Evolutionary conservation across 1,284 basidiomycete species (phyloP).

Genomic region (Naganishia albida): DNA sequence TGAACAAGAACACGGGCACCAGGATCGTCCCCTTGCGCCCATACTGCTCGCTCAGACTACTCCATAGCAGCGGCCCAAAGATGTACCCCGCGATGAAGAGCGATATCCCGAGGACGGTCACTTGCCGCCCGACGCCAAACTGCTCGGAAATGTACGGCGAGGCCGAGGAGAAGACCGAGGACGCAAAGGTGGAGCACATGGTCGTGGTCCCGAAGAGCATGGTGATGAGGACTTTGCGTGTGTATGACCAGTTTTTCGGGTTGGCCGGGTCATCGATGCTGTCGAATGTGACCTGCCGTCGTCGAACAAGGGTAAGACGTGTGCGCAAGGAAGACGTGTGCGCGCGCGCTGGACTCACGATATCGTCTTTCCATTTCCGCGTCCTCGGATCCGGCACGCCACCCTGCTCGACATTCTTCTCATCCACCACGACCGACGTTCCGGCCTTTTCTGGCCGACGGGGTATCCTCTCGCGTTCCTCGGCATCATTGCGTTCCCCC

Average conservation of each 20-base stretch:
- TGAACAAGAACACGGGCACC: conserved; percentile 38
- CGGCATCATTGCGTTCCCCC: conserved; percentile 13
- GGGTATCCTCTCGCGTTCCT: conserved; percentile 12
- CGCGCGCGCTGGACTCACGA: conserved; percentile 20
- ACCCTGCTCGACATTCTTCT: conserved; percentile 17
- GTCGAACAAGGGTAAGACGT: no score
- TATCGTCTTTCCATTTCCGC: conserved; percentile 33
- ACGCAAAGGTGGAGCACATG: conserved; percentile 53
- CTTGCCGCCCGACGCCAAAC: conserved; percentile 62
- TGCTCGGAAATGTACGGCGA: conserved; percentile 59
- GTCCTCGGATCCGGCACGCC: conserved; percentile 21
- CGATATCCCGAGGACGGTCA: conserved; percentile 65
- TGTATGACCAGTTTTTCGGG: conserved; percentile 67
- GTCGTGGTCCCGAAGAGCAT: conserved; percentile 68
- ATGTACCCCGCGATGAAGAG: conserved; percentile 69
- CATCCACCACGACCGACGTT: neutral
- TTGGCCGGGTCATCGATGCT: conserved; percentile 64
- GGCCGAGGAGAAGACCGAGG: conserved; percentile 68
- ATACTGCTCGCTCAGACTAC: conserved; percentile 62
- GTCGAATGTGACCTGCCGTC: conserved; percentile 65
- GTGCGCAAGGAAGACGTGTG: neutral
- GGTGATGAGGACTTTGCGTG: conserved; percentile 65
- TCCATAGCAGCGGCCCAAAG: conserved; percentile 61
- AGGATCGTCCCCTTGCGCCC: conserved; percentile 49
- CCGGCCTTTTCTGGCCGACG: conserved; percentile 2